Evolutionary conservation across 257 asterid species (phyloP).

Genomic region (Handroanthus guayacan): DNA sequence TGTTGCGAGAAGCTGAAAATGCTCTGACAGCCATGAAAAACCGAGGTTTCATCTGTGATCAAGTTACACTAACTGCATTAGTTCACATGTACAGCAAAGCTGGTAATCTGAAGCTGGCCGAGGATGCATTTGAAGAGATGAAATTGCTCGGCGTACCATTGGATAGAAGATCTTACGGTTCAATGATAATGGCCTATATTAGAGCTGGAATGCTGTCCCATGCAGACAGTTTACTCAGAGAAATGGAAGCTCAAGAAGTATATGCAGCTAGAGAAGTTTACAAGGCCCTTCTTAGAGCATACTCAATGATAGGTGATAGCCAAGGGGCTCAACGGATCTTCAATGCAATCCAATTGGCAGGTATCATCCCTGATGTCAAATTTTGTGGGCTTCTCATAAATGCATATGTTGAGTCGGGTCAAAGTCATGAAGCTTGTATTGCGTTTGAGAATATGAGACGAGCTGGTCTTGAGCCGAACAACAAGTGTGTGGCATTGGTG

Average conservation of each 20-base stretch:
- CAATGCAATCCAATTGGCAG: constrained; percentile 75
- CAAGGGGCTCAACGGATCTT: constrained; percentile 82
- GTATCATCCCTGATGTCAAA: constrained; percentile 74
- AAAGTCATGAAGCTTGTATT: constrained; percentile 63
- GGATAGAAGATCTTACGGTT: constrained; percentile 85
- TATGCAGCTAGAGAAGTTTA: constrained; percentile 87
- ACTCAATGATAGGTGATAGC: constrained; percentile 78
- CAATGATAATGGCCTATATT: constrained; percentile 89
- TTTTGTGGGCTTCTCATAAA: constrained; percentile 83
- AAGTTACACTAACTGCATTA: constrained; percentile 75
- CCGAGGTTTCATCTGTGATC: constrained; percentile 75
- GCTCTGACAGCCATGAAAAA: constrained; percentile 64
- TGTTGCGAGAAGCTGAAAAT: constrained; percentile 70
- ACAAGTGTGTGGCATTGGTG: constrained; percentile 76
- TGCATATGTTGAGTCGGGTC: constrained; percentile 72
- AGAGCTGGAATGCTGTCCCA: constrained; percentile 66
- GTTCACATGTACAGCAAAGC: constrained; percentile 94
- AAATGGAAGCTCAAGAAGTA: constrained; percentile 71
- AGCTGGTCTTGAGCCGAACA: constrained; percentile 72
- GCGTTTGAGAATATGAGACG: constrained; percentile 72
- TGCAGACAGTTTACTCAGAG: constrained; percentile 67
- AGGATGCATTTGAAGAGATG: constrained; percentile 78
- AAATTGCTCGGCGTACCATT: constrained; percentile 70
- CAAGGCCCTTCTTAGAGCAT: constrained; percentile 83
- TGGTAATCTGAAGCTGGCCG: constrained; percentile 72